Base-by-base conservation (phyloP, 768 basidiomycete genomes). In the Tylopilus sp. region DNA sequence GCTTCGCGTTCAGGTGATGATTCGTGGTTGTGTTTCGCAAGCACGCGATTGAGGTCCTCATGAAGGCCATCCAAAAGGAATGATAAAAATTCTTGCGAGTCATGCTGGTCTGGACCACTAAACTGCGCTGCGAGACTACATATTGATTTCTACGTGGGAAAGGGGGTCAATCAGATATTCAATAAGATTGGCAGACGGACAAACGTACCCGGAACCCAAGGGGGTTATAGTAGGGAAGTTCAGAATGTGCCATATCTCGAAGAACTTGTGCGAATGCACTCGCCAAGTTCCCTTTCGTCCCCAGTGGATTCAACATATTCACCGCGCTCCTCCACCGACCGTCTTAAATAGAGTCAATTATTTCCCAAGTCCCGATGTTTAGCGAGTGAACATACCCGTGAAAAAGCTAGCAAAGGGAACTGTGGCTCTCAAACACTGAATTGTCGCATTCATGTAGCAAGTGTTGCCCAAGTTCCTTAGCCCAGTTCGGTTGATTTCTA, bases 401-500 rank as follows among this genome's bases (percentile, higher is more conserved):
- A 99, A 98, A 74, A 95, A 98, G 49, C 85, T 79, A 28, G 94
- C 83, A 69, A 99, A 96, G 0, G 96, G 96, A 8, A 89, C 83
- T 0, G 96, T 97, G 0, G 95, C 95, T 66, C 87, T 93, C 65
- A 99, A 75, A 69, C 97, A 99, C 71, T 99, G 97, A 16, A 99
- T 83, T 7, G 93, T 94, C 28, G 97, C 91, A 68, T 98, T 98
- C 93, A 98, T 98, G 67, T 98, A 99, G 69, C 97, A 99, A 9
- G 97, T 99, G 68, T 98, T 98, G 17, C 89, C 87, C 55, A 98
- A 66, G 67, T 99, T 99, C 80, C 95, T 95, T 66, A 99, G 69
- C 4, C 96, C 96, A 0, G 86, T 84, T 19, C 84, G 84, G 22
- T 86, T 87, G 49, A 94, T 84, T 55, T 86, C 81, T 36, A 83